Base-by-base conservation (phyloP, 1,284 basidiomycete genomes). In the Moesziomyces aphidis region DNA sequence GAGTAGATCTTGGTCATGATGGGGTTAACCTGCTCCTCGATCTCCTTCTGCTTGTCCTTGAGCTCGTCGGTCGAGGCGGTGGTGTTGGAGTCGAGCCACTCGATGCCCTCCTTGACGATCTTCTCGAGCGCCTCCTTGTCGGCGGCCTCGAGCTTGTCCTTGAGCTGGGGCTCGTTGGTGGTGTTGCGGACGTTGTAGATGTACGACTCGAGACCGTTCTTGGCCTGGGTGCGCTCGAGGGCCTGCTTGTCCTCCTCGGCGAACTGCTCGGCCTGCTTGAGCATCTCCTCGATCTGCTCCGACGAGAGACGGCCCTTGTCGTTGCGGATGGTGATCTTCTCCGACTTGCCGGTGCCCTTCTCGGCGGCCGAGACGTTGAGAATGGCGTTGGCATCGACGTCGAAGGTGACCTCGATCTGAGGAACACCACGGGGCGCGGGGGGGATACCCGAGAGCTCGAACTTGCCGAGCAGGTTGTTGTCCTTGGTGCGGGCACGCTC, bases 401-500 rank as follows among this genome's bases (percentile, higher is more conserved):
- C 96, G 88, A 99, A 99, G 68, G 94, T 96, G 86, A 97, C 95
- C 87, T 97, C 95, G 83, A 98, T 90, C 86, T 98, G 95, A 83
- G 96, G 95, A 81, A 97, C 95, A 89, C 96, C 96, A 88, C 96
- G 94, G 75, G 96, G 96, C 51, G 95, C 95, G 44, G 96, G 96
- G 42, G 96, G 96, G 82, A 99, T 98, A 74, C 95, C 95, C 59
- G 95, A 91, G 56, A 98, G 92, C 88, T 98, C 95, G 88, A 98
- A 99, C 88, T 98, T 97, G 85, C 96, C 96, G 86, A 99, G 93
- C 58, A 98, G 68, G 89, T 97, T 97, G 90, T 97, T 98, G 89
- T 99, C 97, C 90, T 97, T 98, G 76, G 95, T 97, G 85, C 95
- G 93, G 57, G 95, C 93, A 89, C 96, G 95, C 88, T 99, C 97